Conservation (phyloP, 2,329 filamentous ascomycete species). For the Coniella vitis region DNA sequence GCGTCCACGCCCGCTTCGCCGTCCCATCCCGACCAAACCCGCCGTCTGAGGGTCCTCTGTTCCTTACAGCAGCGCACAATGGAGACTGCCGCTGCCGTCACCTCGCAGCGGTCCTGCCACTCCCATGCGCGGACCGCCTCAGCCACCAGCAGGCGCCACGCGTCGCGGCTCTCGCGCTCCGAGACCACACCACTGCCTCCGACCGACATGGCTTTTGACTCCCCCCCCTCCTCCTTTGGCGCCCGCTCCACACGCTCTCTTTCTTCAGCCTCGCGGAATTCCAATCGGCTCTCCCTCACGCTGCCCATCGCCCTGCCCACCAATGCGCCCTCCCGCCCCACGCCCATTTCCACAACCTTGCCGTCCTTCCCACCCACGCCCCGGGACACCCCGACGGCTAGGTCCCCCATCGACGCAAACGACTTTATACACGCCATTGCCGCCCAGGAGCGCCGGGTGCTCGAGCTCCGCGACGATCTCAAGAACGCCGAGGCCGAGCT, state of each 20-base stretch:
- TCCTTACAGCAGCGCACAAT: constrained; percentile 18
- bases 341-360: constrained; percentile 36
- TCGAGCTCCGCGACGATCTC: constrained; percentile 90
- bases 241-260: constrained; percentile 44
- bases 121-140: constrained; percentile 8
- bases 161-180: constrained; percentile 23
- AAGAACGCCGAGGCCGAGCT: constrained; percentile 73
- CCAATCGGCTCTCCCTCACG: constrained; percentile 54
- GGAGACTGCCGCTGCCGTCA: constrained; percentile 17
- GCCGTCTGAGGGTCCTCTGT: constrained; percentile 19
- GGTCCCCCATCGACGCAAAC: constrained; percentile 48
- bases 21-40: constrained; percentile 4
- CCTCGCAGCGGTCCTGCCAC: constrained; percentile 12
- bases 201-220: constrained; percentile 30
- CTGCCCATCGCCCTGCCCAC: constrained; percentile 53
- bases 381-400: constrained; percentile 34
- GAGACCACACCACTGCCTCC: constrained; percentile 30
- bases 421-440: constrained; percentile 84
- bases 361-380: constrained; percentile 45
- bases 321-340: constrained; percentile 44
- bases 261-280: constrained; percentile 46
- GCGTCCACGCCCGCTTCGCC: no score
- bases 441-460: constrained; percentile 80
- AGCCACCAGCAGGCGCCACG: constrained; percentile 2
- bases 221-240: constrained; percentile 25